These are phyloP conservation scores for Alliaria petiolata DNA, from an alignment of 345 rosid species.

Conservation along the genomic window DNA sequence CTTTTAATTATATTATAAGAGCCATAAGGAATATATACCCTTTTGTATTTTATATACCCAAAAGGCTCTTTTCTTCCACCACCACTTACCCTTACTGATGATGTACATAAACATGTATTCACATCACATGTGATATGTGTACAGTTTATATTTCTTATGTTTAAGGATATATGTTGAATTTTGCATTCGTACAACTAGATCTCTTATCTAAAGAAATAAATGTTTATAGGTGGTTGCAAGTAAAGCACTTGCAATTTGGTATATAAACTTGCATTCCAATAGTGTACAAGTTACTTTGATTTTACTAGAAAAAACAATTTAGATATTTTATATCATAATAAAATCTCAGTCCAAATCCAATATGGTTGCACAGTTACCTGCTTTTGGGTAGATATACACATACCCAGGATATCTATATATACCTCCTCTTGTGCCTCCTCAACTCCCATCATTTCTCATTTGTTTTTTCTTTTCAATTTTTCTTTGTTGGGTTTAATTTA, in stretches of 20 bases:
- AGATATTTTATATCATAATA: conserved; percentile 22
- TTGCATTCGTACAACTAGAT: neutral
- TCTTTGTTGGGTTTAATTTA: neutral
- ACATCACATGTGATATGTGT: conserved; percentile 21
- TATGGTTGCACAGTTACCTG: conserved; percentile 16
- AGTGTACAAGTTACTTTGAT: neutral
- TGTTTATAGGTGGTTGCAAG: conserved; percentile 1
- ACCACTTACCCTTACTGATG: conserved; percentile 4
- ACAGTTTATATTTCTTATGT: neutral
- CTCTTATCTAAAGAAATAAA: neutral
- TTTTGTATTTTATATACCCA: neutral
- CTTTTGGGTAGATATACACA: conserved; percentile 18
- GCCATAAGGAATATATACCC: conserved; percentile 32
- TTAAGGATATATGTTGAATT: neutral
- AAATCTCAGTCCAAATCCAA: conserved; percentile 18
- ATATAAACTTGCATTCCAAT: neutral
- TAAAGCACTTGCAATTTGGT: neutral
- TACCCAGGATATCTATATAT: conserved; percentile 25
- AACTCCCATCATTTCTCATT: conserved; percentile 25
- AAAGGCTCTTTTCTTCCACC: conserved; percentile 9
- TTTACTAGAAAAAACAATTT: neutral
- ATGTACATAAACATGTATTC: conserved; percentile 19
- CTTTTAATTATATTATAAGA: conserved; percentile 1
- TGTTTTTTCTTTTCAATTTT: neutral
- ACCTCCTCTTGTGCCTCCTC: conserved; percentile 21